Evolutionary conservation across 306 rosid species (phyloP).

Genomic region (Abrus pulchellus): DNA sequence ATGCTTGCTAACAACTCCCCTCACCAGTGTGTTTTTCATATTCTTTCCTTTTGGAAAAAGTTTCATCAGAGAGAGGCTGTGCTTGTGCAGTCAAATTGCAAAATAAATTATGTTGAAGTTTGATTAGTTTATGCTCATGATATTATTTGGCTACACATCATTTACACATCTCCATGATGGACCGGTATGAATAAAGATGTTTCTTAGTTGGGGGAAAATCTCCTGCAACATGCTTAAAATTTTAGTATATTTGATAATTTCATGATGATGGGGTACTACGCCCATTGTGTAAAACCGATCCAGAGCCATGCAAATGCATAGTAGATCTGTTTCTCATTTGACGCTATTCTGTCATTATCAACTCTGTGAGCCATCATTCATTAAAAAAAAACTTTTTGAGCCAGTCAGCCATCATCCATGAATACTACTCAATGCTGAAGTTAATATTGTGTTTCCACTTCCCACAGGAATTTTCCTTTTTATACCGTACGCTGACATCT

Average conservation of each 20-base stretch:
- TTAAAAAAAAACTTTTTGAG: no score
- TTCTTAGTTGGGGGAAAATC: conserved; percentile 12
- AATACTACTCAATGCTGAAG: conserved; percentile 2
- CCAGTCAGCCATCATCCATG: background rate
- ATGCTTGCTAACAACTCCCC: background rate
- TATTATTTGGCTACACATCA: conserved; percentile 3
- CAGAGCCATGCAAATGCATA: conserved; percentile 29
- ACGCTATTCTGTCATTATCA: conserved; percentile 21
- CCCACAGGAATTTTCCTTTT: background rate
- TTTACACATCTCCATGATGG: conserved; percentile 1
- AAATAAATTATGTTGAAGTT: background rate
- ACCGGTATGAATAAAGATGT: background rate
- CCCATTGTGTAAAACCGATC: background rate
- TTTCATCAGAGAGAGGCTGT: background rate
- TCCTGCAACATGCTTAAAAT: conserved; percentile 17
- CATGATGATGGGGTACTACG: conserved; percentile 1
- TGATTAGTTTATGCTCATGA: conserved; percentile 32
- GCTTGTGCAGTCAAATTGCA: background rate
- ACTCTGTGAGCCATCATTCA: conserved; percentile 29
- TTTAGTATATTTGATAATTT: background rate
- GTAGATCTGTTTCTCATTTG: conserved; percentile 2
- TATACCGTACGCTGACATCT: conserved; percentile 31
- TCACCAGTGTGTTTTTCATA: background rate
- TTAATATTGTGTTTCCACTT: background rate
- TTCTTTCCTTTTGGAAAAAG: conserved; percentile 21